Percentiles rank a stretch among this genome's conserved stretches.
Conservation (phyloP, 495 filamentous ascomycete genomes). For the Cercophora samala region DNA sequence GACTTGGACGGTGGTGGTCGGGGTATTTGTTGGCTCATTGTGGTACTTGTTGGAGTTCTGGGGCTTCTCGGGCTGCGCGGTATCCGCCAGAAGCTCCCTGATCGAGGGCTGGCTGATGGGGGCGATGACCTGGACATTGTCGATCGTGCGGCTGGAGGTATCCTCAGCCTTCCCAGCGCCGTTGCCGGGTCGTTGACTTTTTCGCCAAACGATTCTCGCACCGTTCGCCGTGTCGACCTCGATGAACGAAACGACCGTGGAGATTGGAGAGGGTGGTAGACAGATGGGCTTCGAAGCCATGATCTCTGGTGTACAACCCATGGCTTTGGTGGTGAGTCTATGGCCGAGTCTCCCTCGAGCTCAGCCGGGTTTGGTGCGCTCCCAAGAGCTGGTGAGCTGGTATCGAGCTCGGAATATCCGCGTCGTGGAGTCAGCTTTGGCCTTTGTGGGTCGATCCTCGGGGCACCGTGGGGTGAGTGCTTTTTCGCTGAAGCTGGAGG, state of each 20-base stretch:
- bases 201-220: constrained; percentile 32
- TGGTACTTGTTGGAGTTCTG: not conserved
- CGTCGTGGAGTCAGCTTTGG: constrained; percentile 7
- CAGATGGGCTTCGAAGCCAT: constrained; percentile 9
- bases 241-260: constrained; percentile 13
- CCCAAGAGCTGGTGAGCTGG: constrained; percentile 19
- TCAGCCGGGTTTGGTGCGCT: constrained; percentile 29
- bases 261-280: constrained; percentile 15
- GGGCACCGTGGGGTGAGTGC: not conserved
- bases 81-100: constrained; percentile 19
- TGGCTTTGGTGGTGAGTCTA: constrained; percentile 9
- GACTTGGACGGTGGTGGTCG: constrained; percentile 4
- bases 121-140: constrained; percentile 14
- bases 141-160: constrained; percentile 8
- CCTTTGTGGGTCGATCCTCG: not conserved
- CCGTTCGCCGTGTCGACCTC: constrained; percentile 14
- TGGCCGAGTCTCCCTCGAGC: constrained; percentile 28
- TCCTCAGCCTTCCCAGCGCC: constrained; percentile 16
- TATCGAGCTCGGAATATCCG: constrained; percentile 17
- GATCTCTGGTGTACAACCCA: constrained; percentile 18
- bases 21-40: constrained; percentile 14
- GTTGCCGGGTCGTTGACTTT: constrained; percentile 30
- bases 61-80: constrained; percentile 19
- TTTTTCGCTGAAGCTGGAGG: not conserved
- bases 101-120: constrained; percentile 14